Evolutionary conservation across 2,329 filamentous ascomycete species (phyloP).

Genomic region (Tolypocladium ovalisporum): DNA sequence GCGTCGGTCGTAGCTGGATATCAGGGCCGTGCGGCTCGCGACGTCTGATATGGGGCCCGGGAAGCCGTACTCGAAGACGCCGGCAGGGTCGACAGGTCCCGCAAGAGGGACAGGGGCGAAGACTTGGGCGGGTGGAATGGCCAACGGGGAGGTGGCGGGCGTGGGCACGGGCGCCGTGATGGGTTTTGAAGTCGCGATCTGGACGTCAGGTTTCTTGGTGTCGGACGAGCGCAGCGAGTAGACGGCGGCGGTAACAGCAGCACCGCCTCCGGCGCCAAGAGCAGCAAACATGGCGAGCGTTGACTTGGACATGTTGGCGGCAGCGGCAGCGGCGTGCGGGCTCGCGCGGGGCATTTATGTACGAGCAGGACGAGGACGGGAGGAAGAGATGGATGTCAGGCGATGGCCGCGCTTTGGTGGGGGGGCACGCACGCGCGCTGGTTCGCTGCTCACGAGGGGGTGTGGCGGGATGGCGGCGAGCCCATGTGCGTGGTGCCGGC

Average conservation of each 20-base stretch:
- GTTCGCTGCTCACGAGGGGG: conserved; percentile 3
- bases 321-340: conserved; percentile 3
- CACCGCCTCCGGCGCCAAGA: conserved; percentile 65
- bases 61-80: conserved; percentile 80
- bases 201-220: conserved; percentile 5
- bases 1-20: conserved; percentile 84
- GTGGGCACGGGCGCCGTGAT: conserved; percentile 16
- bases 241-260: conserved; percentile 60
- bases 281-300: conserved; percentile 67
- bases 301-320: conserved; percentile 60
- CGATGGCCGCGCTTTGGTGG: neutral
- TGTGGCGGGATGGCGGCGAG: neutral
- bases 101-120: conserved; percentile 21
- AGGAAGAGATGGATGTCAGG: neutral
- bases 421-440: neutral
- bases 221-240: conserved; percentile 41
- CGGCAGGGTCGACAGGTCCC: conserved; percentile 58
- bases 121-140: conserved; percentile 49
- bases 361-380: neutral
- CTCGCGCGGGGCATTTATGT: conserved; percentile 8
- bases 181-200: conserved; percentile 12
- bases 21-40: conserved; percentile 62
- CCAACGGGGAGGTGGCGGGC: conserved; percentile 17
- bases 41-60: conserved; percentile 83
- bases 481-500: conserved; percentile 1